Evolutionary conservation across 2,329 filamentous ascomycete species (phyloP), one percentile per base, ranked within the genome.

Genomic region (Stenocarpella maydis): DNA sequence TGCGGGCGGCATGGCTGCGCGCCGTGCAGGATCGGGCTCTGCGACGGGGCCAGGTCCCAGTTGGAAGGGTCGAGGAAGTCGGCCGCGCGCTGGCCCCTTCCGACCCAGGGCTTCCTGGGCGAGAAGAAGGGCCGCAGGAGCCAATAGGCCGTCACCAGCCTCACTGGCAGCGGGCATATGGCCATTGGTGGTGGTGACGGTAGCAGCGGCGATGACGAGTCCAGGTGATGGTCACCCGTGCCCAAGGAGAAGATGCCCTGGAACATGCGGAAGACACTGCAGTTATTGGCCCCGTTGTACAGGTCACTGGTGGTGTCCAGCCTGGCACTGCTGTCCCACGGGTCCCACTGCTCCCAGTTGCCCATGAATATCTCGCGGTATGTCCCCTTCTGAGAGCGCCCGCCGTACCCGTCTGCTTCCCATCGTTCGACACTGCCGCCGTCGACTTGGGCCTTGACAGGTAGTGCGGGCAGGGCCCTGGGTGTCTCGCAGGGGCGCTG

Each of bases 211-310:
- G 55, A 47, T 8, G 58, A 21, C 14, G 43, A 37, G 41, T 49
- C 28, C 5, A 49, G 28, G 2, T 49, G 43, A 9, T n/a, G 28
- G 8, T 92, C 91, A 1, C 90, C 90, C 31, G 84, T 81, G 24
- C 87, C 90, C 79, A 95, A 87, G 34, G 85, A 84, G 17, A 95
- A 79, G 91, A 92, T 93, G 64, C 92, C 93, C 77, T 95, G 92
- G 76, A 91, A 92, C 85, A 94, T 92, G 61, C 92, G 86, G 77
- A 94, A 91, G 79, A 92, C 91, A 61, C 84, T 89, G 78, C 92
- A 94, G 10, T 89, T 88, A 2, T 92, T 91, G 0, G 91, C 87
- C 9, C 91, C 90, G 68, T 92, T 86, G 77, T 95, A 93, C 26
- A 94, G 77, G 76, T 95, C 91, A 73, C 88, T 88, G 3, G 86